Conservation (phyloP, 2,329 filamentous ascomycete species). For the Aureobasidium mangrovei region DNA sequence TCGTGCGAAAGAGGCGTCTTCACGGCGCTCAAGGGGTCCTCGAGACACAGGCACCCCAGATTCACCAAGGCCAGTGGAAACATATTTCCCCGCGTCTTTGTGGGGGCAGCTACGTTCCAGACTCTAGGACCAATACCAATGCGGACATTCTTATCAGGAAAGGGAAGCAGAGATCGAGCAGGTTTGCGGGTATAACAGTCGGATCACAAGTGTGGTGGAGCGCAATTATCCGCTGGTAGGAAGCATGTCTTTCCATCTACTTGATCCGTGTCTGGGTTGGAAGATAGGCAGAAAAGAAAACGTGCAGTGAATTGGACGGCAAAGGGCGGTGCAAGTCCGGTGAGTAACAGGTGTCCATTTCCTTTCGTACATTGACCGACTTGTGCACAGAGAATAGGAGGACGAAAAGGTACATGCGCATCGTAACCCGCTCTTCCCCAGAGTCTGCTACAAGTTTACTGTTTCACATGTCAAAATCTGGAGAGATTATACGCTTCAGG, state of each 20-base stretch:
- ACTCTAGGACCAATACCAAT: background rate
- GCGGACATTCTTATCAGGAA: background rate
- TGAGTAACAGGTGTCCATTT: background rate
- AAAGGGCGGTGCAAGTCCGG: background rate
- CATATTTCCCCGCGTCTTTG: background rate
- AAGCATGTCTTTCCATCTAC: background rate
- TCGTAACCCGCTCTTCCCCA: slow-evolving; percentile 3
- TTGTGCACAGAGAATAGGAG: background rate
- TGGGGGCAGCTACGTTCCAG: background rate
- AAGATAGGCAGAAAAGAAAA: background rate
- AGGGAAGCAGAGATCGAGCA: background rate
- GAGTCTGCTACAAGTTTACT: background rate
- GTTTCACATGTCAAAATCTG: slow-evolving; percentile 11
- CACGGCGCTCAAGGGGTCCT: background rate
- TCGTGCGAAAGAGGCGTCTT: background rate
- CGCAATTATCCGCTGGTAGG: slow-evolving; percentile 6
- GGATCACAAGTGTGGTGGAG: background rate
- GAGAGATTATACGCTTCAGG: background rate
- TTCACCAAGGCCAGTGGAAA: background rate
- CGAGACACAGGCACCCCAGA: background rate
- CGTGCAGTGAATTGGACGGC: background rate
- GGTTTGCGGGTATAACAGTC: background rate
- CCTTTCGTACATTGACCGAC: background rate
- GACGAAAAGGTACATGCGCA: background rate
- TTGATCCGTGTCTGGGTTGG: background rate